Evolutionary conservation across 768 basidiomycete species (phyloP).

Genomic region (Leucosporidium scottii): DNA sequence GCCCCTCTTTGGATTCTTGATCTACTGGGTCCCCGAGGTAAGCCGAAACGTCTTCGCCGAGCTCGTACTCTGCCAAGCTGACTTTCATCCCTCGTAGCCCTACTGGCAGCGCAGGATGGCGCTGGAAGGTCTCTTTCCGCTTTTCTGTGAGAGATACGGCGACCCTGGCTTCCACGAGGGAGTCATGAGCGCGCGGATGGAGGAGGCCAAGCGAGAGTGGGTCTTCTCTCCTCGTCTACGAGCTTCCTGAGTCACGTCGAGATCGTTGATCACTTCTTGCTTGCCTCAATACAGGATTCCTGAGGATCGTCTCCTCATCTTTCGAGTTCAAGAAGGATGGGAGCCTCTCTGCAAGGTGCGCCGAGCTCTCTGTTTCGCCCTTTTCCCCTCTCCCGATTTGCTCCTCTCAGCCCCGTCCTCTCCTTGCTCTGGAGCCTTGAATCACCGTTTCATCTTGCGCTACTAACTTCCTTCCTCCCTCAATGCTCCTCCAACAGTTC

Average conservation of each 20-base stretch:
- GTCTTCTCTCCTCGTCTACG: neutral
- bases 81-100: too few relatives aligned
- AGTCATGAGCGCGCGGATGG: neutral
- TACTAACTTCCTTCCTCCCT: too few relatives aligned
- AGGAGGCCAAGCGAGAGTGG: neutral
- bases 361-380: neutral
- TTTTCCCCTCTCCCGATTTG: too few relatives aligned
- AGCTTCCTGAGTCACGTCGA: too few relatives aligned
- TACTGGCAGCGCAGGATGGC: neutral
- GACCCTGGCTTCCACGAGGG: neutral
- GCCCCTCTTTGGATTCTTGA: neutral
- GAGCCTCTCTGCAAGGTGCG: neutral
- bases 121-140: too few relatives aligned
- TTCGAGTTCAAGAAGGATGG: neutral
- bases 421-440: neutral
- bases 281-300: too few relatives aligned
- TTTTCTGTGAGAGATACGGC: too few relatives aligned
- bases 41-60: too few relatives aligned
- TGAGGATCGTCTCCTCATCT: neutral
- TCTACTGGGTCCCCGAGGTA: neutral
- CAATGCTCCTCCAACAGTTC: neutral
- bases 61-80: too few relatives aligned
- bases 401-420: neutral
- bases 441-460: too few relatives aligned
- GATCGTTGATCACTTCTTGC: neutral